Evolutionary conservation across 2,329 filamentous ascomycete genomes (phyloP), one percentile per base, ranked within the genome.

Genomic region (Exophiala sp.): DNA sequence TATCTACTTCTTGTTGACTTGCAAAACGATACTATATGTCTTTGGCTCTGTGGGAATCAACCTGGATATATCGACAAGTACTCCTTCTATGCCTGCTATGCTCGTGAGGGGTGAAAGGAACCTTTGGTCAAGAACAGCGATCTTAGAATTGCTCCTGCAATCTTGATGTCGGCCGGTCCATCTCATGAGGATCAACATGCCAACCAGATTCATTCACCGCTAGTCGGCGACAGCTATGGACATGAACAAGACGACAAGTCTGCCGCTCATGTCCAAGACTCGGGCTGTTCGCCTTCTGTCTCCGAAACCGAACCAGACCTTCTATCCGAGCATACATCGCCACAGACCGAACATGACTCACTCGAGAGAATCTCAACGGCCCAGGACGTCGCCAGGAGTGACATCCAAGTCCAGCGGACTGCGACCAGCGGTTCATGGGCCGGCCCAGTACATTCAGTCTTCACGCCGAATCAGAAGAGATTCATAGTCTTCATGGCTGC

Each of bases 401-500:
- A 29, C 10, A 29, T 57, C 11, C 53, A 50, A 29, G 29, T 41
- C 11, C 37, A 58, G 41, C 47, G 42, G 5, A 53, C 43, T 5
- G 34, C 34, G 2, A 59, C 54, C 23, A 57, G 49, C 13, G 42
- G 48, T 2, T 52, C 52, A 9, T 46, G 32, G 7, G 45, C 22
- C 19, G 55, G 52, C 14, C 57, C 58, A 22, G 45, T 58, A n/a
- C 66, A 68, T 48, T 66, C 65, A 0, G 50, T 64, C 9, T 70
- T 70, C 50, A 64, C 63, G 1, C 53, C 45, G 43, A 58, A 58
- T 41, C 62, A 65, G 46, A 70, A 70, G 53, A 55, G 63, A 47
- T 63, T 66, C 47, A 68, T 71, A 16, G 64, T 71, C 37, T 65
- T 64, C 49, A 65, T 70, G 56, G 68, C 68, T 23, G 64, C 68